These are phyloP conservation scores for Mycena metata DNA, from an alignment of 768 basidiomycete species.

Conservation along the genomic window DNA sequence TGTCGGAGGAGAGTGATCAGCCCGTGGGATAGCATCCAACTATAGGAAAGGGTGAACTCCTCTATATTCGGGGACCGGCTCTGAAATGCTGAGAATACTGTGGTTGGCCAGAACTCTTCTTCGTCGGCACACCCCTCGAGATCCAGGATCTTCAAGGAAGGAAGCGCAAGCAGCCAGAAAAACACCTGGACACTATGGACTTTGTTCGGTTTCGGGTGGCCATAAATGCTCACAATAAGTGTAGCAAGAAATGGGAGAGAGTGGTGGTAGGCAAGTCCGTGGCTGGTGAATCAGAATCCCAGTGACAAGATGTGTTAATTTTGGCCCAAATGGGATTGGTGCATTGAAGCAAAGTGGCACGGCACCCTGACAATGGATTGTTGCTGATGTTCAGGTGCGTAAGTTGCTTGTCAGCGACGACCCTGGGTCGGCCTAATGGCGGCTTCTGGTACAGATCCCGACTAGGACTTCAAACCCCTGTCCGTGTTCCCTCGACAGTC, in stretches of 20 bases:
- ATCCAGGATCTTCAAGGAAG: slow-evolving; percentile 5
- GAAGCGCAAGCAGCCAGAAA: slow-evolving; percentile 20
- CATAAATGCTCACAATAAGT: neutral
- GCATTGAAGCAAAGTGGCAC: slow-evolving; percentile 12
- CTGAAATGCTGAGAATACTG: slow-evolving; percentile 8
- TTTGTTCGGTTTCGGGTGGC: no score
- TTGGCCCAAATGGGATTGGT: slow-evolving; percentile 2
- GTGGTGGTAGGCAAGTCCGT: neutral
- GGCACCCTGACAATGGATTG: neutral
- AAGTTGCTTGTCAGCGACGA: no score
- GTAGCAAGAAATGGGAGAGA: slow-evolving; percentile 8
- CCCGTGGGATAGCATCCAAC: neutral
- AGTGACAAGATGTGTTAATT: neutral
- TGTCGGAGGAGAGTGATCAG: slow-evolving; percentile 8
- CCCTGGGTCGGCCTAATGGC: no score
- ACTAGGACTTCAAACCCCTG: no score
- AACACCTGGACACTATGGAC: slow-evolving; percentile 8
- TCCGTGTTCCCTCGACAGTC: no score
- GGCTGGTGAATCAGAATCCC: neutral
- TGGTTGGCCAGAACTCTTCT: slow-evolving; percentile 5
- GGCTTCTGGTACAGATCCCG: no score
- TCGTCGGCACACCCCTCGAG: neutral
- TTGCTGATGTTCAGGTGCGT: neutral
- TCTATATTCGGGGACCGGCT: slow-evolving; percentile 11
- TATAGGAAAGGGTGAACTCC: neutral